Percentiles rank a stretch among this genome's conserved stretches.
Evolutionary conservation across 164 flowering plant genomes (phyloP).

Genomic region (Magnolia changhungtana): DNA sequence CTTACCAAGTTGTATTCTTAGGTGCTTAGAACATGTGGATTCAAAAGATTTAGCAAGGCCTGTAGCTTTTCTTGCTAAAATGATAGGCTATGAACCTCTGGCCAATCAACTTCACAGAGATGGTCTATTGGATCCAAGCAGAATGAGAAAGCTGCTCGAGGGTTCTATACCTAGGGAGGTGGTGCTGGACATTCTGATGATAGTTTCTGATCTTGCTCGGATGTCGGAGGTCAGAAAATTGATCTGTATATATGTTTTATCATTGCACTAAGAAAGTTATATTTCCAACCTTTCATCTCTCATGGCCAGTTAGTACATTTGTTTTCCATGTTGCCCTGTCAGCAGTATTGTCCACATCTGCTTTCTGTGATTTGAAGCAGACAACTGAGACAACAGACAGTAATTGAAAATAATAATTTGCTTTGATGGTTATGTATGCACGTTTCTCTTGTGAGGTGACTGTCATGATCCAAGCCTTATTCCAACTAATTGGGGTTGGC

Average conservation of each 20-base stretch:
- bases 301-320: neutral
- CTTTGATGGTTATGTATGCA: no score
- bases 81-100: slow-evolving; percentile 57
- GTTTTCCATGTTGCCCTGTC: neutral
- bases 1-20: slow-evolving; percentile 59
- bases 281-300: neutral
- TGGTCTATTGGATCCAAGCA: slow-evolving; percentile 71
- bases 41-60: slow-evolving; percentile 64
- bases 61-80: slow-evolving; percentile 92
- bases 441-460: no score
- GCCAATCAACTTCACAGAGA: slow-evolving; percentile 74
- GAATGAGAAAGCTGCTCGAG: slow-evolving; percentile 59
- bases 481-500: no score
- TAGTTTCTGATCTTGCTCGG: slow-evolving; percentile 89
- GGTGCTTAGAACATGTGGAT: slow-evolving; percentile 71
- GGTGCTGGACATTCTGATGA: slow-evolving; percentile 70
- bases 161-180: slow-evolving; percentile 71
- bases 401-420: no score
- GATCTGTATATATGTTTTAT: neutral
- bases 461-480: no score
- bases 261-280: neutral
- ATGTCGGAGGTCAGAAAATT: slow-evolving; percentile 72
- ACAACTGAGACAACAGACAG: no score
- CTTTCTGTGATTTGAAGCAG: no score
- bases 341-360: no score